These are phyloP conservation scores for Xylona heveae DNA, from an alignment of 495 filamentous ascomycete species.

Conservation along the genomic window DNA sequence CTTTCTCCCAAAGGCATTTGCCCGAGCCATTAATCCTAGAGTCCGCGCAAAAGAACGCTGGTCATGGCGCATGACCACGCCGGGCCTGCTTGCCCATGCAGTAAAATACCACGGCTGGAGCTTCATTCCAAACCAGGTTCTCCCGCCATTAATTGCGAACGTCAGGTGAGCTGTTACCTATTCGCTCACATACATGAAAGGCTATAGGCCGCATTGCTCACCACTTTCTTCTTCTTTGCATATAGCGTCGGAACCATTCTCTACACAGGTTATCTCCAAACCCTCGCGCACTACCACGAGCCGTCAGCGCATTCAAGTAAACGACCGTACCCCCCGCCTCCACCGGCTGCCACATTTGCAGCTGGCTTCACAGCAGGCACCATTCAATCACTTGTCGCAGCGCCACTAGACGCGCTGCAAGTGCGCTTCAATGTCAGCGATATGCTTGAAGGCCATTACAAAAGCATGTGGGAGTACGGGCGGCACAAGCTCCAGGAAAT, in stretches of 20 bases:
- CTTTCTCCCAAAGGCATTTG: conserved; percentile 29
- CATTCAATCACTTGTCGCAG: conserved; percentile 60
- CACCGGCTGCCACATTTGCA: conserved; percentile 39
- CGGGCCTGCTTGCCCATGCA: conserved; percentile 58
- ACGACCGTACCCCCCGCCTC: conserved; percentile 55
- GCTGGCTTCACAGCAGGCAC: conserved; percentile 61
- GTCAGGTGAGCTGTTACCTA: conserved; percentile 27
- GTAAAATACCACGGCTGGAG: conserved; percentile 63
- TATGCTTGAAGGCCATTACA: conserved; percentile 43
- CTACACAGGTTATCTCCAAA: conserved; percentile 74
- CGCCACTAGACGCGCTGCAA: conserved; percentile 75
- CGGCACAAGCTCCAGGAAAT: conserved; percentile 55
- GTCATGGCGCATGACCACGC: conserved; percentile 55
- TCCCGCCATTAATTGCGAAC: conserved; percentile 74
- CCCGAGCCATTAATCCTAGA: conserved; percentile 43
- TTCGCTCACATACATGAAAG: no score
- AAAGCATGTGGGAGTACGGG: conserved; percentile 68
- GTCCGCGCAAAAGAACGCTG: conserved; percentile 31
- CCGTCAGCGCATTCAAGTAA: conserved; percentile 46
- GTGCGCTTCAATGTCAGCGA: conserved; percentile 54
- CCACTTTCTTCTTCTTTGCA: background rate
- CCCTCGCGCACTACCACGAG: conserved; percentile 47
- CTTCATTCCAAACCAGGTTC: conserved; percentile 70
- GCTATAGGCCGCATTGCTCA: no score
- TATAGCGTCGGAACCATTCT: conserved; percentile 58